A percentile compares a stretch with the other conserved stretches of the same genome.
Evolutionary conservation across 345 rosid species (phyloP).

Genomic region (Brassica napus): Da-Ae NC_063441.1:9538001-9538500

Average conservation of each 20-base stretch:
- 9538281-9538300: background rate
- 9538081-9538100: background rate
- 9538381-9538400: conserved; percentile 40
- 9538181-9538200: background rate
- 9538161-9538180: background rate
- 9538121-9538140: background rate
- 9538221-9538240: background rate
- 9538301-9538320: background rate
- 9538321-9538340: conserved; percentile 31
- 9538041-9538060: background rate
- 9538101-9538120: background rate
- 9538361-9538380: conserved; percentile 44
- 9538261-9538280: background rate
- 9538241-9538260: background rate
- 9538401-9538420: conserved; percentile 45
- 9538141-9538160: background rate
- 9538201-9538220: background rate
- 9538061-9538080: background rate
- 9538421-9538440: conserved; percentile 9
- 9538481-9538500: conserved; percentile 33
- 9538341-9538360: conserved; percentile 36
- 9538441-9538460: conserved; percentile 36
- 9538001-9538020: background rate
- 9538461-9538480: conserved; percentile 33
- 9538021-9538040: background rate